Percentiles rank a stretch among this genome's conserved stretches.
Conservation (phyloP, 495 filamentous ascomycete genomes). For the Daldinia loculata region DNA sequence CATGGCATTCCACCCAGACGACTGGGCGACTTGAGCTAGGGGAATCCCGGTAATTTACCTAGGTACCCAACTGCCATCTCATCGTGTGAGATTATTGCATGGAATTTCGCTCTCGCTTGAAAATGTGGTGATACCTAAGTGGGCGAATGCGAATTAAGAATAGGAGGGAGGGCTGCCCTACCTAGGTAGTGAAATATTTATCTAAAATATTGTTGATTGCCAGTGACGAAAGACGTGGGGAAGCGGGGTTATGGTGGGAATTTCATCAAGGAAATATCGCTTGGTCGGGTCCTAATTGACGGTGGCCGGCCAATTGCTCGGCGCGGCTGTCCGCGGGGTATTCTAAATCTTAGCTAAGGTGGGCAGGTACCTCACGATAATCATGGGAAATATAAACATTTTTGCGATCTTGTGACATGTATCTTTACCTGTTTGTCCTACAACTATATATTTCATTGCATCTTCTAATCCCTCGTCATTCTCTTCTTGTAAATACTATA, state of each 20-base stretch:
- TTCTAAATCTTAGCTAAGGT: slow-evolving; percentile 35
- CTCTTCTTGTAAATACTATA: background rate
- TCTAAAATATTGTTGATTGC: background rate
- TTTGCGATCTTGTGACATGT: slow-evolving; percentile 41
- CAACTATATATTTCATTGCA: slow-evolving; percentile 3
- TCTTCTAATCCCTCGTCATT: background rate
- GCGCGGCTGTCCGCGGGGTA: slow-evolving; percentile 40
- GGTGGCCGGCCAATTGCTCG: slow-evolving; percentile 38
- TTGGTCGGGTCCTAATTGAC: background rate
- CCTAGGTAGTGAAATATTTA: background rate
- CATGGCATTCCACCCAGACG: slow-evolving; percentile 25
- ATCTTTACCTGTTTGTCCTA: slow-evolving; percentile 1
- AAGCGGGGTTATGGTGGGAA: slow-evolving; percentile 1
- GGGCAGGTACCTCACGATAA: slow-evolving; percentile 42
- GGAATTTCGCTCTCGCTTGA: background rate
- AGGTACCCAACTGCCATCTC: background rate
- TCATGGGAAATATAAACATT: slow-evolving; percentile 34
- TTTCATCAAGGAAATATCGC: background rate
- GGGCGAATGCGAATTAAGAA: background rate
- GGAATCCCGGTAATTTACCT: background rate
- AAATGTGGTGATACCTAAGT: background rate
- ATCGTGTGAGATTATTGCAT: background rate
- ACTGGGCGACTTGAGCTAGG: slow-evolving; percentile 4
- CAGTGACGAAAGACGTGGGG: slow-evolving; percentile 5
- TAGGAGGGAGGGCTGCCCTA: background rate